Base-by-base conservation (phyloP, 148 eudicot genomes). In the Spergularia marina region DNA sequence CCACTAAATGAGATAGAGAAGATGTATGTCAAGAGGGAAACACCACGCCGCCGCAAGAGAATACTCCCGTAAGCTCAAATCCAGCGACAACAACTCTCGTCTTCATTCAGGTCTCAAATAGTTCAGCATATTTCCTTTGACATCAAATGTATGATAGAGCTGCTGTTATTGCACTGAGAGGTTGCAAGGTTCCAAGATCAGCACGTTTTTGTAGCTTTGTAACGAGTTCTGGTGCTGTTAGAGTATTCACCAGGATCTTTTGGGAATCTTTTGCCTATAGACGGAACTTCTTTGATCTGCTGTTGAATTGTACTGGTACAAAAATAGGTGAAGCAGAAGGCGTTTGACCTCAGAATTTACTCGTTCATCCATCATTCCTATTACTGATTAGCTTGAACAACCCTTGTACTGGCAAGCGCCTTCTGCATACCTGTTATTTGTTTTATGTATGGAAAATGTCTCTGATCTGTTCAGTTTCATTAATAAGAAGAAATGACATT, bases 21-120 rank as follows among this genome's bases (percentile, higher is more conserved):
- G 83, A 82, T 89, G 86, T 95, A 90, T 73, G 90, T 92, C 12
- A 89, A 85, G 79, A 83, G 97, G 61, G 97, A 95, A 80, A 90
- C 91, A 47, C 97, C 97, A 59, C 89, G 92, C 53, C 78, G 94
- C 69, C 85, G 94, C 8, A 72, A 85, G 53, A 91, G 78, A 83
- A 87, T 90, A 62, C 88, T 87, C 59, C 91, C 86, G 1, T 90
- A 79, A 84, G 81, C 49, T 30, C 36, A 30, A 30, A 30, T 30
- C 36, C 36, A 76, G 14, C 30, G 12, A 40, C 18, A 6, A 16
- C 21, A 30, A 63, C 56, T 25, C 10, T 65, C 2, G 7, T 60
- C 40, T 12, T 4, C 20, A 17, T 2, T 20, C 65, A 52, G 16
- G 39, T 20, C 17, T 11, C 13, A n/a, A 49, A 56, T 10, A 56